Percentiles rank a stretch among this genome's conserved stretches.
These are phyloP conservation scores for Mucor circinelloides DNA, from an alignment of 371 early-diverging fungal species.

Conservation along the genomic window DNA sequence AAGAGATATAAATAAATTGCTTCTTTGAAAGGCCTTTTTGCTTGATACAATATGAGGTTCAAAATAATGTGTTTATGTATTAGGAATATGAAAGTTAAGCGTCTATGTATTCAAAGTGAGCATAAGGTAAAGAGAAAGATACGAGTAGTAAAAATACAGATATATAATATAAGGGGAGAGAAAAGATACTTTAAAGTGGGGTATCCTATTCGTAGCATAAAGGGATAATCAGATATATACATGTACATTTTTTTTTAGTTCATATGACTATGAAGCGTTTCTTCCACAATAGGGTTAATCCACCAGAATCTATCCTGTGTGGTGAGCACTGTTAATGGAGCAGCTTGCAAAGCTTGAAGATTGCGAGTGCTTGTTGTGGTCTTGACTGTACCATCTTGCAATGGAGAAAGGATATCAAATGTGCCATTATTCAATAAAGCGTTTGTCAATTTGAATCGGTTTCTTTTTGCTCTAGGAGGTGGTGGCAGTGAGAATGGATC, in stretches of 20 bases:
- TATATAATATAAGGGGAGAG: neutral
- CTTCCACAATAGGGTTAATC: conserved; percentile 36
- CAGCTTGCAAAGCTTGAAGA: neutral
- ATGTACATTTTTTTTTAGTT: neutral
- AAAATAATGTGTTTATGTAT: neutral
- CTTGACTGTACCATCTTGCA: neutral
- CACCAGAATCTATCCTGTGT: conserved; percentile 38
- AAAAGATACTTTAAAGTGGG: neutral
- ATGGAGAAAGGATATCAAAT: neutral
- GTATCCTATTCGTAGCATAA: neutral
- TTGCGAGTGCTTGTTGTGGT: neutral
- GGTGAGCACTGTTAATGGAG: conserved; percentile 31
- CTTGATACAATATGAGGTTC: no score
- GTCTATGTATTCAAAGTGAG: neutral
- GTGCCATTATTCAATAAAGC: neutral
- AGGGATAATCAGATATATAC: neutral
- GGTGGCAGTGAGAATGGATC: conserved; percentile 27
- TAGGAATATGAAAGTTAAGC: neutral
- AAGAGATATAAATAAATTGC: no score
- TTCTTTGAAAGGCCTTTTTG: no score
- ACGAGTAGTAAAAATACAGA: neutral
- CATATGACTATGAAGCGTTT: conserved; percentile 18
- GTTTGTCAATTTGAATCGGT: conserved; percentile 19
- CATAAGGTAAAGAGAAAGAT: neutral
- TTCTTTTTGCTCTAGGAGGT: conserved; percentile 32